Conservation (phyloP, 495 filamentous ascomycete species). For the Xylaria grammica region DNA sequence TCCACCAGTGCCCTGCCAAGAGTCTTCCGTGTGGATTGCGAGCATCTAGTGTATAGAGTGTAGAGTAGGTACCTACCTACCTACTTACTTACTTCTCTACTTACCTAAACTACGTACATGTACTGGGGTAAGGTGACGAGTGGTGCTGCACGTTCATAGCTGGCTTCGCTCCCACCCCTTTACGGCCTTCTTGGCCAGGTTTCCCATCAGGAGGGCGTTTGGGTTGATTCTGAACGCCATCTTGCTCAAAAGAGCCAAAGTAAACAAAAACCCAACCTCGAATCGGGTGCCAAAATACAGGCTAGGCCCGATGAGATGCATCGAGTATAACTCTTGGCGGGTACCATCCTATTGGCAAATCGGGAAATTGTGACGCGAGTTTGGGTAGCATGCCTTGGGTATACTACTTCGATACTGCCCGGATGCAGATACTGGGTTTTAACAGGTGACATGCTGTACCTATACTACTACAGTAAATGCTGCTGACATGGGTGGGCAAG, state of each 20-base stretch:
- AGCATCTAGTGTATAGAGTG: too few relatives aligned
- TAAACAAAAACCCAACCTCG: slow-evolving; percentile 11
- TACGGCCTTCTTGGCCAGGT: slow-evolving; percentile 7
- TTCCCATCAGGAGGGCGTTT: background rate
- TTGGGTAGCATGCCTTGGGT: slow-evolving; percentile 12
- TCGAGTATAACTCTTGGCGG: slow-evolving; percentile 8
- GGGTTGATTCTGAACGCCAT: background rate
- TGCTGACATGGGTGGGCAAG: background rate
- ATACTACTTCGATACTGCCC: background rate
- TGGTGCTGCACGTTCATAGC: too few relatives aligned
- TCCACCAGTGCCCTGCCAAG: slow-evolving; percentile 12
- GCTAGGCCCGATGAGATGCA: slow-evolving; percentile 14
- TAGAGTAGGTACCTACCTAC: too few relatives aligned
- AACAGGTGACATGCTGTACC: background rate
- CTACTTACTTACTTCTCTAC: too few relatives aligned
- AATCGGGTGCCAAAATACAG: slow-evolving; percentile 7
- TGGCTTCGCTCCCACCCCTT: too few relatives aligned
- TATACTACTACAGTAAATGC: background rate
- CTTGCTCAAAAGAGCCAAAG: background rate
- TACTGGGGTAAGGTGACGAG: too few relatives aligned
- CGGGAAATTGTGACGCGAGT: slow-evolving; percentile 17
- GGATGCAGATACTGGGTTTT: background rate
- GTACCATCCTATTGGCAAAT: slow-evolving; percentile 11
- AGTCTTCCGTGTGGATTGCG: background rate
- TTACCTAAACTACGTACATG: too few relatives aligned